These are phyloP conservation scores for Chrysanthemum makinoi DNA, from an alignment of 129 eudicot species.

Conservation along the genomic window DNA sequence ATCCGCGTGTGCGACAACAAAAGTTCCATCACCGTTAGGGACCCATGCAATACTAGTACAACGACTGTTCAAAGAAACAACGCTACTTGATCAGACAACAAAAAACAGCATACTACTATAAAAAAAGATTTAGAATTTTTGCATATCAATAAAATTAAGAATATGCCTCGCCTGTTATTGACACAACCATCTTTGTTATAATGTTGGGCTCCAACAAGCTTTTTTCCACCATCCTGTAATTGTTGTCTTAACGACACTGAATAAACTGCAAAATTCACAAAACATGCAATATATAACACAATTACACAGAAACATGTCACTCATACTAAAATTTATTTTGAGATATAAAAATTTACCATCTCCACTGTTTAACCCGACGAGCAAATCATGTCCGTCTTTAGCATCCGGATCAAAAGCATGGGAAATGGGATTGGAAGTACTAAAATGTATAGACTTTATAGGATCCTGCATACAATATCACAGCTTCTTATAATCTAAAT, in stretches of 20 bases:
- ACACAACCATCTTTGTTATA: constrained; percentile 94
- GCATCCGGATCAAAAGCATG: constrained; percentile 91
- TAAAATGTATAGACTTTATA: constrained; percentile 81
- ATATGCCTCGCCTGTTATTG: constrained; percentile 68
- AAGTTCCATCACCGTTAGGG: constrained; percentile 85
- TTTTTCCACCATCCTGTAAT: constrained; percentile 90
- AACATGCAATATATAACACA: constrained; percentile 20
- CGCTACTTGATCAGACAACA: constrained; percentile 28
- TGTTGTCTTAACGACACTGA: constrained; percentile 91
- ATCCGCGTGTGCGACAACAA: constrained; percentile 84
- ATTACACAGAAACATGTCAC: background rate
- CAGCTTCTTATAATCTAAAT: constrained; percentile 31
- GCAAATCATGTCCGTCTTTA: constrained; percentile 99
- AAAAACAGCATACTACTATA: background rate
- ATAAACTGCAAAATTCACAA: constrained; percentile 60
- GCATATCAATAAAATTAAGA: constrained; percentile 24
- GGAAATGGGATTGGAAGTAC: constrained; percentile 87
- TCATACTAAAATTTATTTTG: background rate
- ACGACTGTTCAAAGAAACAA: constrained; percentile 56
- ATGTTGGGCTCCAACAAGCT: constrained; percentile 95
- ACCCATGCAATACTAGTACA: constrained; percentile 92
- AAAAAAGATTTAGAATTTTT: background rate
- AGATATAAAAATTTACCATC: constrained; percentile 57
- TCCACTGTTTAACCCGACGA: constrained; percentile 83
- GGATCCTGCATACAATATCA: constrained; percentile 67